Base-by-base conservation (phyloP, 2,329 filamentous ascomycete genomes). In the Eutypella sp. region DNA sequence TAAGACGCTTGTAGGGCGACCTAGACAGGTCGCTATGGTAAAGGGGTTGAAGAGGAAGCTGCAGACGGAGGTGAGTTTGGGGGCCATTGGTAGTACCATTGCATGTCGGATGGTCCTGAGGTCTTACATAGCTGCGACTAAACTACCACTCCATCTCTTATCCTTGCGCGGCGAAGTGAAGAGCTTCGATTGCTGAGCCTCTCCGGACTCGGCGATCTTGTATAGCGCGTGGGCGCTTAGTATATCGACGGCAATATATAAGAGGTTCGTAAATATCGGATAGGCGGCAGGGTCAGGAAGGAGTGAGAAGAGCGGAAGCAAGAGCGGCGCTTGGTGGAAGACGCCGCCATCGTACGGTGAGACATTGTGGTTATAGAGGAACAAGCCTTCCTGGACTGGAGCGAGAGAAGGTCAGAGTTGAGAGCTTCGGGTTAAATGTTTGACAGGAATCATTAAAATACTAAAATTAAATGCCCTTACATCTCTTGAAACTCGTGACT, bases 11-110 rank as follows among this genome's bases (percentile, higher is more conserved):
- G 92, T 96, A 1, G 93, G 88, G 34, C 92, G 86, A 22, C 87
- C 92, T 48, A 99, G 78, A 64, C 92, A 97, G 16, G 90, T 91
- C 38, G 90, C 82, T 49, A 99, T 81, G 1, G 91, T 95, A 63
- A 96, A 95, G 0, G 93, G 93, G 64, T 95, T 97, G 70, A 97
- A 92, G 3, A 99, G 79, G 63, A 89, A 97, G 54, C 89, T 93
- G 31, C 25, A 47, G 24, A 25, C 23, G 3, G 7, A 7, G 25
- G 7, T 7, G 25, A 29, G 13, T 29, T 29, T 7, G n/a, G n/a
- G n/a, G 25, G 7, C 13, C 25, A 13, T 29, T 7, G 13, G 25
- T 7, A 29, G 18, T 6, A 25, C 6, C 5, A 15, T 10, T 13
- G 22, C 11, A 19, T 37, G 25, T 19, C 24, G 8, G 31, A 19